Conservation (phyloP, 345 rosid genomes). For the Fremontodendron californicum region DNA sequence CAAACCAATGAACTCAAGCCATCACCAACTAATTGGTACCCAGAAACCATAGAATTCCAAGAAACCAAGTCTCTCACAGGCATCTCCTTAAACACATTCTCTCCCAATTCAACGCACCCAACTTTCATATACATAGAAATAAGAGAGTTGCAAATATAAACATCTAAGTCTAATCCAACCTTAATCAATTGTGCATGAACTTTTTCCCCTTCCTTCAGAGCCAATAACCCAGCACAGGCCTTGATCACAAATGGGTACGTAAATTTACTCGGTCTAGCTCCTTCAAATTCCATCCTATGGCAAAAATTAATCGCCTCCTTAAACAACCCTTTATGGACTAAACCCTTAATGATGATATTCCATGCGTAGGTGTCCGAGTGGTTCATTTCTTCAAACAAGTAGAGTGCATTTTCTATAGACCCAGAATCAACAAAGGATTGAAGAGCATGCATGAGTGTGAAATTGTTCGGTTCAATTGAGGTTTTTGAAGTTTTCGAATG, state of each 20-base stretch:
- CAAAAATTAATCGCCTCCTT: slow-evolving; percentile 40
- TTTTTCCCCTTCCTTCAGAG: slow-evolving; percentile 43
- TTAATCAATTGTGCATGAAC: slow-evolving; percentile 54
- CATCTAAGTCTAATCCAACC: slow-evolving; percentile 50
- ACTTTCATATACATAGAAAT: slow-evolving; percentile 55
- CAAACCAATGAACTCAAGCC: slow-evolving; percentile 35
- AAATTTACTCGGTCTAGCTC: slow-evolving; percentile 44
- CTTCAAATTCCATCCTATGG: slow-evolving; percentile 44
- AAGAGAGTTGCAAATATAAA: slow-evolving; percentile 65
- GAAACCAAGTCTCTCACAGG: slow-evolving; percentile 61
- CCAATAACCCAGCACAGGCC: slow-evolving; percentile 45
- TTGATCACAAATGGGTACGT: slow-evolving; percentile 72
- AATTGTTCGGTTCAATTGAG: slow-evolving; percentile 11
- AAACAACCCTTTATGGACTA: slow-evolving; percentile 39
- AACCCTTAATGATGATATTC: slow-evolving; percentile 72
- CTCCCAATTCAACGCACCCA: slow-evolving; percentile 40
- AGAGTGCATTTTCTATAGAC: slow-evolving; percentile 46
- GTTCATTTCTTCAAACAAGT: slow-evolving; percentile 65
- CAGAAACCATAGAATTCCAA: slow-evolving; percentile 77
- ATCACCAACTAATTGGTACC: slow-evolving; percentile 53
- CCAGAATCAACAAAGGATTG: slow-evolving; percentile 31
- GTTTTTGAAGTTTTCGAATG: slow-evolving; percentile 5
- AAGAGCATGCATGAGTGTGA: slow-evolving; percentile 30
- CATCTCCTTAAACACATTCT: slow-evolving; percentile 68
- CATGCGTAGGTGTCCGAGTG: slow-evolving; percentile 44